These are phyloP conservation scores for Colletotrichum viniferum DNA, from an alignment of 2,329 filamentous ascomycete species.

Conservation along the genomic window DNA sequence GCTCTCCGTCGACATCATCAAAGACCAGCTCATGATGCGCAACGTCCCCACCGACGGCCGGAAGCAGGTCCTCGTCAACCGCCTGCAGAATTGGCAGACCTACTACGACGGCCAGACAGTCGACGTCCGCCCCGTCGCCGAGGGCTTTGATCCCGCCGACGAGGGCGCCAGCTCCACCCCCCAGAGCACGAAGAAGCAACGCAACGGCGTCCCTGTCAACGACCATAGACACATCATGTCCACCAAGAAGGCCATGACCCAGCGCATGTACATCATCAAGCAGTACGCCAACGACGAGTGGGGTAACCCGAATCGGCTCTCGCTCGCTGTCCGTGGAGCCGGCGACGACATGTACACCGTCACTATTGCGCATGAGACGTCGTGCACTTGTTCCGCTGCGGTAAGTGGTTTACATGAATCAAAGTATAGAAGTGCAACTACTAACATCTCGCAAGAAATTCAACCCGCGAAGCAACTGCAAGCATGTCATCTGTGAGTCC, in stretches of 20 bases:
- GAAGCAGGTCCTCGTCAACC: conserved; percentile 1
- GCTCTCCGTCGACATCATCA: conserved; percentile 6
- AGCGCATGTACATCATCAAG: conserved; percentile 11
- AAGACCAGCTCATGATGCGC: conserved; percentile 15
- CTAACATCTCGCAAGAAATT: not conserved
- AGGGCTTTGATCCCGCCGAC: not conserved
- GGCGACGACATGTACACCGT: not conserved
- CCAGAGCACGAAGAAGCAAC: not conserved
- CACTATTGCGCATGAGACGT: not conserved
- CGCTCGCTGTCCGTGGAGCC: not conserved
- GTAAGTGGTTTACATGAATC: not conserved
- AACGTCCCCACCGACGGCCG: not conserved
- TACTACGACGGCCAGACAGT: not conserved
- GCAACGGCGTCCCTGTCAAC: not conserved
- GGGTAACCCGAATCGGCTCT: not conserved
- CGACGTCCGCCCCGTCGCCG: not conserved
- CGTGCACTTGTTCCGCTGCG: conserved; percentile 1
- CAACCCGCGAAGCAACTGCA: conserved; percentile 8
- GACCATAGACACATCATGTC: not conserved
- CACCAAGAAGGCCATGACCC: not conserved
- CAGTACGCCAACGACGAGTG: not conserved
- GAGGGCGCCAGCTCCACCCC: not conserved
- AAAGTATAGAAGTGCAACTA: not conserved
- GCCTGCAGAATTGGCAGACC: conserved; percentile 1
- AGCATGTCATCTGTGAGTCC: conserved; percentile 19